Evolutionary conservation across 306 rosid species (phyloP), one percentile per base, ranked within the genome.

Genomic region (Rosa multiflora): DNA sequence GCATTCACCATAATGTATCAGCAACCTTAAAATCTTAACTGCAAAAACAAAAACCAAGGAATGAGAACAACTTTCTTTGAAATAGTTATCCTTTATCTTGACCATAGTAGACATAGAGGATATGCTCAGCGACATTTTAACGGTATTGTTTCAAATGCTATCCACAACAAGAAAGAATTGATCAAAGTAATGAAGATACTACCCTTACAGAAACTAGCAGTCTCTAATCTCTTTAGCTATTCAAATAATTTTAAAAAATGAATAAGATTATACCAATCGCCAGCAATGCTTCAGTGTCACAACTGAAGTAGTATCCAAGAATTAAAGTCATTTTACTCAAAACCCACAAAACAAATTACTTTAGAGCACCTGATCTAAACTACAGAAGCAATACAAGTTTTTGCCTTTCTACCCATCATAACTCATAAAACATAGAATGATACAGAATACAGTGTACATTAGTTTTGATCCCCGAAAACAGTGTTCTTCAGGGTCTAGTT

Each of bases 1-100:
- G 92, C 90, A 51, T 81, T 86, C 17, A 88, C 92, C 90, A 86
- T 88, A 13, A 18, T 55, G 73, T 20, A 55, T 12, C 67, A 42
- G 80, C 39, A 76, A 53, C 68, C 55, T 58, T 55, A n/a, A 29
- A 39, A 66, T 43, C 74, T 40, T 4, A 71, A 61, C 78, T 78
- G 86, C 87, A 78, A 79, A 32, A 82, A 35, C 26, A 18, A 47
- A 59, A 78, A 78, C 77, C 56, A 76, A 37, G 49, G 62, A 51
- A 58, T 73, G 11, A 40, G 51, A 67, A 35, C 29, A 47, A 11
- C 32, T 29, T 29, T 1, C 32, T 29, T 29, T 29, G 32, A 29
- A 32, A 32, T 32, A 32, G 37, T 32, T 32, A 32, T 32, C 37
- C 61, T 53, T 18, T 6, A 53, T 53, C 9, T 53, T 18, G 59